Evolutionary conservation across 2,329 filamentous ascomycete species (phyloP), one percentile per base, ranked within the genome.

Genomic region (Biscogniauxia marginata): DNA sequence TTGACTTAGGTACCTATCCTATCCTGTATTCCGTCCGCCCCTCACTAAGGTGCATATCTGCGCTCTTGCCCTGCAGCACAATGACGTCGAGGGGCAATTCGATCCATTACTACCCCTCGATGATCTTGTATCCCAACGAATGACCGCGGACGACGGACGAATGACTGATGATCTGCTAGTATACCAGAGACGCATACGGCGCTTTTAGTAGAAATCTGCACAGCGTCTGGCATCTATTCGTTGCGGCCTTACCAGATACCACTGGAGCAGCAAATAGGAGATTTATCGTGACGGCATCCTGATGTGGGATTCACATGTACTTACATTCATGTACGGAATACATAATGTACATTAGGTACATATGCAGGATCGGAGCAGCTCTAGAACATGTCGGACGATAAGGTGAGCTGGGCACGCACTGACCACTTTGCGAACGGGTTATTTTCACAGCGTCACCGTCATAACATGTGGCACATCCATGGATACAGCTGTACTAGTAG

Each of bases 41-140:
- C 30, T 39, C 30, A n/a, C n/a, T n/a, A n/a, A n/a, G n/a, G n/a
- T 39, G 13, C n/a, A 16, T 39, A 16, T 16, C 13, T 39, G 13
- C 30, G 9, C 45, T 46, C 19, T 39, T 21, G 45, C 5, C 7
- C 19, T 16, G 25, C 9, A 39, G 21, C 4, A 30, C 24, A 20
- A 70, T 70, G 68, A 70, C 68, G 68, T 70, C 62, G 67, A 66
- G 58, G 64, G 63, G 63, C 61, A 62, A 64, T 23, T 22, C 22
- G 46, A 24, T 49, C 16, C 19, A 30, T 18, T 30, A 11, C 22
- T 39, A 39, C 30, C 30, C 30, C 30, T 39, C 30, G 30, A 39
- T 39, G 13, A 16, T 39, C 30, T 39, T 16, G 30, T 39, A 16
- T 39, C 9, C 30, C 30, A 39, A 39, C 30, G 30, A n/a, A 39